Evolutionary conservation across 1,284 basidiomycete genomes (phyloP), one percentile per base, ranked within the genome.

Genomic region (Coniferiporia sulphurascens): DNA sequence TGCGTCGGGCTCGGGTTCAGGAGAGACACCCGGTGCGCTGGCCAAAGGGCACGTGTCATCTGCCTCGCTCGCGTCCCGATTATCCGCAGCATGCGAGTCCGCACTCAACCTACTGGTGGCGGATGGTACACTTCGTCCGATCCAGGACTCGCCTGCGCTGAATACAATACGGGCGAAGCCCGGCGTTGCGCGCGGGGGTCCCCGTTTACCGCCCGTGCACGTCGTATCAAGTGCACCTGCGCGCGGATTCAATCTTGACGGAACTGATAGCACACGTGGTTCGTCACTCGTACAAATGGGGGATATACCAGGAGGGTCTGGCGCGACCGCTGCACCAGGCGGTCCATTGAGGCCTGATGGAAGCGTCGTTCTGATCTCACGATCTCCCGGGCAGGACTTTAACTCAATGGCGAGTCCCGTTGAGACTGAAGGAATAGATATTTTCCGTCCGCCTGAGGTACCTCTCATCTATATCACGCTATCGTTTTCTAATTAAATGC

Each of bases 301-400:
- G 2, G 32, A 12, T 5, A 15, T 19, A 7, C 8, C 48, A 7
- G 10, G n/a, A 8, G 48, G 45, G 6, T 34, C 32, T 8, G 35
- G 19, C 19, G 22, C 15, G 9, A 21, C 9, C 5, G 35, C 15
- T 32, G 38, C 17, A 22, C 15, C 49, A 21, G 46, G 17, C 15
- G 6, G n/a, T 15, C 27, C n/a, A 19, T 13, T n/a, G 44, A 46
- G 44, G 19, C n/a, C 44, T 51, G 49, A 51, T 3, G 35, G 21
- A 10, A 34, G 27, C 10, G 60, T 62, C 3, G 8, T 62, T 35
- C 22, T 62, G 48, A 62, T 62, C n/a, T 62, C 60, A 19, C 56
- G 60, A 19, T 48, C 44, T 21, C 60, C 60, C 1, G 60, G 60
- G 35, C 55, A 62, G 41, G 56, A 62, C 51, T 62, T 62, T 52